Base-by-base conservation (phyloP, 139 green algal species). In the Pedinophyceae sp. region DNA sequence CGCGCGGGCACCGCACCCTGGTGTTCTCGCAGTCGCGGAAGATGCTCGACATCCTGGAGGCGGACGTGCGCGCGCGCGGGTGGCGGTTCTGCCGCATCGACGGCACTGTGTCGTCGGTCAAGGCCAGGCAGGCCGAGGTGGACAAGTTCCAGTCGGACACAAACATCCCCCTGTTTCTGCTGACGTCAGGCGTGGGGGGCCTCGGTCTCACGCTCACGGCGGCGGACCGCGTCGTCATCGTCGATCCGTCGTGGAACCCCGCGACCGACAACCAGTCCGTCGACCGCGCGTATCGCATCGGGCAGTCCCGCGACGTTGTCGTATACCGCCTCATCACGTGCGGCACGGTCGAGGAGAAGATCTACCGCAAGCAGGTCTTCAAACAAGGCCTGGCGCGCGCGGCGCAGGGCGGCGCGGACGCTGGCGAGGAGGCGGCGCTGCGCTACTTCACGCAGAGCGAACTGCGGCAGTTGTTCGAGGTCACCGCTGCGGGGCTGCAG, bases 151-250 rank as follows among this genome's bases (percentile, higher is more conserved):
- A 61, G 23, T 24, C 66, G 29, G 20, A 43, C 50, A 25, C 50
- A 16, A 27, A 27, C 54, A 88, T 92, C 49, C 81, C 78, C 3
- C 69, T 97, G 6, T 93, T 94, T 59, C 71, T 97, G 54, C 75
- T 97, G 15, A 93, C 88, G 4, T 79, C 78, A 6, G 71, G 83
- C 59, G 88, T 95, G 26, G 88, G 88, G 4, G 89, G 89, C 4
- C 64, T 97, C 51, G 89, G 89, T 2, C 66, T 97, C 19, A 97
- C 87, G 5, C 71, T 97, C 5, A 97, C 90, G 0, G 83, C 75
- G 2, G 89, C 89, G 7, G 73, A 94, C 58, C 68, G 89, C 1
- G 89, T 97, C 6, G 79, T 97, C 57, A 85, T 91, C 34, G 43
- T 73, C 23, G 78, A 91, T 50, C 81, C 81, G 1, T 59, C 71